These are phyloP conservation scores for Lactarius sanguifluus DNA, from an alignment of 768 basidiomycete genomes.

Conservation along the genomic window DNA sequence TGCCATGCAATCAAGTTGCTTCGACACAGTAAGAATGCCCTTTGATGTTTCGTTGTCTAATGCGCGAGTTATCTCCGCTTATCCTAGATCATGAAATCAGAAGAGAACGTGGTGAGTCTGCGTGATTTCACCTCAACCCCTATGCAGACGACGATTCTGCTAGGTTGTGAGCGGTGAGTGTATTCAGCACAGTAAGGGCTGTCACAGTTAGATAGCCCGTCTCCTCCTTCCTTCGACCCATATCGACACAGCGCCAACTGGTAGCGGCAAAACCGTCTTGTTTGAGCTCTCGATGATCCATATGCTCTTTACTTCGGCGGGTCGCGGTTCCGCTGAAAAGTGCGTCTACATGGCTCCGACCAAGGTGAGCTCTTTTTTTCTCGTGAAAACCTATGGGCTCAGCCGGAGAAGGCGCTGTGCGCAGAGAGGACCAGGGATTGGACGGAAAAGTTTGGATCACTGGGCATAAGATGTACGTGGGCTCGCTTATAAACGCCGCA, in stretches of 20 bases:
- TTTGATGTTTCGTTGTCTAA: neutral
- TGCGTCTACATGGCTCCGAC: constrained; percentile 94
- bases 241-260: constrained; percentile 74
- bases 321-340: constrained; percentile 45
- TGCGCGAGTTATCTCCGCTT: neutral
- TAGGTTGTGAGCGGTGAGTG: constrained; percentile 71
- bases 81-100: constrained; percentile 53
- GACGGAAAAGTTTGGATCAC: constrained; percentile 70
- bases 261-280: constrained; percentile 92
- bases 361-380: constrained; percentile 50
- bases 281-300: constrained; percentile 91
- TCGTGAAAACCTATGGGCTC: constrained; percentile 1
- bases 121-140: constrained; percentile 4
- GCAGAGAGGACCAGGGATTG: constrained; percentile 84
- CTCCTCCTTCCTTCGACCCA: constrained; percentile 14
- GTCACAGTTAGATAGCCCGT: constrained; percentile 1
- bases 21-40: constrained; percentile 57
- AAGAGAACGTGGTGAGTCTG: constrained; percentile 62
- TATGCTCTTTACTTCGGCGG: constrained; percentile 51
- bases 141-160: neutral
- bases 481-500: neutral
- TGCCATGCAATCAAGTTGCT: constrained; percentile 83
- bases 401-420: constrained; percentile 68
- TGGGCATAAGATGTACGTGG: constrained; percentile 72
- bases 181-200: neutral